Conservation (phyloP, 768 basidiomycete genomes). For the Mycena kentingensis region DNA sequence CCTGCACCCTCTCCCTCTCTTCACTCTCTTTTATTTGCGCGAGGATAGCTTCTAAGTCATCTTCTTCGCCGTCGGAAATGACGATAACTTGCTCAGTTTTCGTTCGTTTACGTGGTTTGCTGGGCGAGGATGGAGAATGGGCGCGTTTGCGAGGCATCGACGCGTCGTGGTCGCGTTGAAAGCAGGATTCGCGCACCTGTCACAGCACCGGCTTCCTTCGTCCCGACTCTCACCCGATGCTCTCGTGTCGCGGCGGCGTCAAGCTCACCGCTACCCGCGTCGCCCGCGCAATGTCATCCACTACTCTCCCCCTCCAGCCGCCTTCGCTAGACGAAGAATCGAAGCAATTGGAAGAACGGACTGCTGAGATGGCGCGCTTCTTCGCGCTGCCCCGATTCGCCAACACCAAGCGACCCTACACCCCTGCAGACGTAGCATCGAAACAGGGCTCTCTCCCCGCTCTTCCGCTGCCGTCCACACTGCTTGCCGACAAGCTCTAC, state of each 20-base stretch:
- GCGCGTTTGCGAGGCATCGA: not conserved
- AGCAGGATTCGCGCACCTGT: too few species aligned
- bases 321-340: slow-evolving; percentile 61
- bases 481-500: slow-evolving; percentile 88
- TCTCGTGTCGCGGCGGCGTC: slow-evolving; percentile 30
- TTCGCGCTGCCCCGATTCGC: slow-evolving; percentile 76
- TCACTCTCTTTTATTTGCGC: slow-evolving; percentile 45
- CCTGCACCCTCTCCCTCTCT: slow-evolving; percentile 44
- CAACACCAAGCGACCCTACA: slow-evolving; percentile 75
- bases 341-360: slow-evolving; percentile 59
- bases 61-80: slow-evolving; percentile 40
- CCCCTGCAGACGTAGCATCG: slow-evolving; percentile 75
- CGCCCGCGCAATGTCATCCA: slow-evolving; percentile 44
- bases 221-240: slow-evolving; percentile 24
- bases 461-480: slow-evolving; percentile 69
- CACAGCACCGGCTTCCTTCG: not conserved
- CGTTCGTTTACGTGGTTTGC: slow-evolving; percentile 21
- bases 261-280: slow-evolving; percentile 27
- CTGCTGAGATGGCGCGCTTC: slow-evolving; percentile 68
- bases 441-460: slow-evolving; percentile 90
- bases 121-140: not conserved
- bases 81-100: slow-evolving; percentile 20
- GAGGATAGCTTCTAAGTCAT: slow-evolving; percentile 42
- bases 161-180: too few species aligned
- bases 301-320: slow-evolving; percentile 55